Evolutionary conservation across 1,284 basidiomycete genomes (phyloP), one percentile per base, ranked within the genome.

Genomic region (Cryptococcus jaspeensis): DNA sequence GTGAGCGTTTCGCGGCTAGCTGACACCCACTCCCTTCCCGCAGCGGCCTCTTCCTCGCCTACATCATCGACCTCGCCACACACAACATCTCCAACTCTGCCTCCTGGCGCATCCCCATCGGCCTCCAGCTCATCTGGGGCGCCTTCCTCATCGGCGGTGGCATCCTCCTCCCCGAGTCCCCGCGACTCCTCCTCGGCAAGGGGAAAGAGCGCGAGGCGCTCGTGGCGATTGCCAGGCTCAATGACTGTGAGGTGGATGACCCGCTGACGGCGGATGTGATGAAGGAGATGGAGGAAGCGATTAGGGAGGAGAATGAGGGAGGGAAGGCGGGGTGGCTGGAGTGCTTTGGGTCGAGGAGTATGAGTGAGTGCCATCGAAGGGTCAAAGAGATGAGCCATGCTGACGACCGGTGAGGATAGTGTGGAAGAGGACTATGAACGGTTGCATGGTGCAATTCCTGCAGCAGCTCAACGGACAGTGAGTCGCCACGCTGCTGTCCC

Each of bases 371-470:
- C 11, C 0, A 3, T 44, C 28, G 28, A 9, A 9, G 28, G 4
- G 28, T 32, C 5, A 32, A 32, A 32, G 9, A 32, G 20, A 20
- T 37, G 18, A 3, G 25, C 42, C 18, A 28, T 42, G 38, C 38
- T 52, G 35, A 36, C 18, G 20, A 36, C 11, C 5, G 5, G 25
- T 49, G 20, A 23, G 39, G 32, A 86, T 32, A 60, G 57, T 65
- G 63, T 63, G 58, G 61, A 62, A 58, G 53, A 38, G 63, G 35
- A 65, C 63, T 9, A 38, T 65, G 48, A 63, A 62, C 37, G 63
- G 63, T 12, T 89, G 89, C 84, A 87, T 89, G 85, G 75, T 90
- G 38, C 87, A 89, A 70, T 88, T 89, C 67, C 84, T 90, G 51
- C 88, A 90, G 64, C 88, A 90, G 64, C 76, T 90, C 36, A 88